Conservation (phyloP, 139 green algal species). For the Chlamydomonas sp. region DNA sequence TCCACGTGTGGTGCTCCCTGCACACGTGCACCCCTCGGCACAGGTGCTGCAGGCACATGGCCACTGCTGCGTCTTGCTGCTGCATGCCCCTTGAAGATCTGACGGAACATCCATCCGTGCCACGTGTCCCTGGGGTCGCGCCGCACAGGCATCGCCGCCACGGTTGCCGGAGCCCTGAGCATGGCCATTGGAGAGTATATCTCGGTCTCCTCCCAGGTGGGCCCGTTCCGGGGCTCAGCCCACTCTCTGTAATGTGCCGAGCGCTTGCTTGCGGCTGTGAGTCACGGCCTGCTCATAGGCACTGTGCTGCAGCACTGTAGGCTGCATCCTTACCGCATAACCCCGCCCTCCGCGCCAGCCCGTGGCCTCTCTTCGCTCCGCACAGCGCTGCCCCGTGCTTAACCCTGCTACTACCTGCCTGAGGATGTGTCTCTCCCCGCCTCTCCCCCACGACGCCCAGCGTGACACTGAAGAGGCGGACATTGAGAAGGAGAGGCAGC, state of each 20-base stretch:
- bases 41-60: too few species aligned
- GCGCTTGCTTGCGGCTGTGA: too few species aligned
- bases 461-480: conserved; percentile 78
- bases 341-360: too few species aligned
- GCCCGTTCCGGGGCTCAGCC: background rate
- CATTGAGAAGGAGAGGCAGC: conserved; percentile 80
- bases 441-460: conserved; percentile 54
- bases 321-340: too few species aligned
- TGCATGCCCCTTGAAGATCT: too few species aligned
- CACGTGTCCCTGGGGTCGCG: background rate
- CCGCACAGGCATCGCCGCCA: conserved; percentile 67
- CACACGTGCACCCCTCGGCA: too few species aligned
- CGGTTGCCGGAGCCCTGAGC: conserved; percentile 73
- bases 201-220: conserved; percentile 66
- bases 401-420: background rate
- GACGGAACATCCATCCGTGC: too few species aligned
- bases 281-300: too few species aligned
- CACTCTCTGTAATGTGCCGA: too few species aligned
- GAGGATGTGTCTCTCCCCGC: background rate
- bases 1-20: background rate
- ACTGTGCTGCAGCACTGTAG: too few species aligned
- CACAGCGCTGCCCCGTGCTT: too few species aligned
- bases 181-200: conserved; percentile 79
- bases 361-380: background rate
- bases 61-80: too few species aligned